Percentiles rank a stretch among this genome's conserved stretches.
Conservation (phyloP, 768 basidiomycete genomes). For the Suillus occidentalis region DNA sequence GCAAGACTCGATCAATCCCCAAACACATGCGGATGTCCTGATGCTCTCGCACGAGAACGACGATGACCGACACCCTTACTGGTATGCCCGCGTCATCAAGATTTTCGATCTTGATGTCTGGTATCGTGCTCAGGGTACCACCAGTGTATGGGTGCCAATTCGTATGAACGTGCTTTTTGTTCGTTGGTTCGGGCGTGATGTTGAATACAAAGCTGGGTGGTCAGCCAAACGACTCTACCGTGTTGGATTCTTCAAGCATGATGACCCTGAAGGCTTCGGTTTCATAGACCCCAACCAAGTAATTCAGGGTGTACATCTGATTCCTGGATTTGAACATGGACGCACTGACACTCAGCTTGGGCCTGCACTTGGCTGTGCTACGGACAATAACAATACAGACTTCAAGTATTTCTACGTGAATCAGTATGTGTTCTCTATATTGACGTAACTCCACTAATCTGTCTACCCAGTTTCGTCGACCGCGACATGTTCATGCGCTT, state of each 20-base stretch:
- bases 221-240: constrained; percentile 32
- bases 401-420: constrained; percentile 33
- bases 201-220: constrained; percentile 25
- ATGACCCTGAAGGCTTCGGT: constrained; percentile 37
- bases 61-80: neutral
- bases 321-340: constrained; percentile 39
- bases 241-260: constrained; percentile 36
- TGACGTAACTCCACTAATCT: neutral
- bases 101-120: constrained; percentile 25
- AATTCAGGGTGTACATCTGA: constrained; percentile 39
- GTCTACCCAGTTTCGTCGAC: constrained; percentile 35
- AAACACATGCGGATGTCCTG: constrained; percentile 33
- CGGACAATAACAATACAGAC: constrained; percentile 25
- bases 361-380: constrained; percentile 7
- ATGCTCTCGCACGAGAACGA: constrained; percentile 25
- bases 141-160: neutral
- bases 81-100: constrained; percentile 25
- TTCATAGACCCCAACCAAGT: constrained; percentile 45
- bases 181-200: constrained; percentile 36
- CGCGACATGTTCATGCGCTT: constrained; percentile 32
- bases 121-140: constrained; percentile 1
- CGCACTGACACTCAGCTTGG: constrained; percentile 14
- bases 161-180: constrained; percentile 44
- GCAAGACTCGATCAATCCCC: constrained; percentile 23
- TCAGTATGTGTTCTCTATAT: constrained; percentile 24